Base-by-base conservation (phyloP, 2,329 filamentous ascomycete genomes). In the Fusarium fracticaudum region DNA sequence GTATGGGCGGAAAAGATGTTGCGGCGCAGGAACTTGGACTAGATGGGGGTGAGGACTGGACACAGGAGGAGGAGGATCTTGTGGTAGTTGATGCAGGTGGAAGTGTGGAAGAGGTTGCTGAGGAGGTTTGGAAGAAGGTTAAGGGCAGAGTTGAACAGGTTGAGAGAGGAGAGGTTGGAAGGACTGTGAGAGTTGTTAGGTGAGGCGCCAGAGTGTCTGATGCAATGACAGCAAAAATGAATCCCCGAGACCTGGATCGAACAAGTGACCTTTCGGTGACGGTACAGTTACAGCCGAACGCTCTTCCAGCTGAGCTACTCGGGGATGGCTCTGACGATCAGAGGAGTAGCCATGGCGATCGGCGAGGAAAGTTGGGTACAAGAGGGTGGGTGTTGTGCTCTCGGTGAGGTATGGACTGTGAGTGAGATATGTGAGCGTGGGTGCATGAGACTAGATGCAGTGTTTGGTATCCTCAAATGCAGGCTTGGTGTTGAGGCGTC, bases 31-130 rank as follows among this genome's bases (percentile, higher is more conserved):
- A 64, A 31, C 61, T 79, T 54, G 76, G 75, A 9, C 47, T 78
- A 15, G 78, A 75, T 24, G 77, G 68, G 41, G 63, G 73, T 15
- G 74, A 64, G 35, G 74, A 74, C 73, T 87, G 87, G 72, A 80
- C 79, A 64, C 85, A 88, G 79, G 86, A 87, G 77, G 85, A 86
- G 76, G 85, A 88, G 81, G 87, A 89, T 67, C 81, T 90, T 48
- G 82, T 86, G 45, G 86, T 90, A 9, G 83, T 89, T 15, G 86
- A 90, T 78, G 89, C 89, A 5, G 86, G 87, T 1, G 80, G 84
- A 4, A 86, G 82, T 5, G 85, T 90, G 3, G 89, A 90, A 54
- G 89, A 87, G 67, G 89, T 92, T 12, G 85, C 85, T 11, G 86
- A 87, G 64, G 84, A 85, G 76, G 84, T 92, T 31, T 91, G 89